Base-by-base conservation (phyloP, 2,329 filamentous ascomycete species). In the Aaosphaeria pasadenensis region DNA sequence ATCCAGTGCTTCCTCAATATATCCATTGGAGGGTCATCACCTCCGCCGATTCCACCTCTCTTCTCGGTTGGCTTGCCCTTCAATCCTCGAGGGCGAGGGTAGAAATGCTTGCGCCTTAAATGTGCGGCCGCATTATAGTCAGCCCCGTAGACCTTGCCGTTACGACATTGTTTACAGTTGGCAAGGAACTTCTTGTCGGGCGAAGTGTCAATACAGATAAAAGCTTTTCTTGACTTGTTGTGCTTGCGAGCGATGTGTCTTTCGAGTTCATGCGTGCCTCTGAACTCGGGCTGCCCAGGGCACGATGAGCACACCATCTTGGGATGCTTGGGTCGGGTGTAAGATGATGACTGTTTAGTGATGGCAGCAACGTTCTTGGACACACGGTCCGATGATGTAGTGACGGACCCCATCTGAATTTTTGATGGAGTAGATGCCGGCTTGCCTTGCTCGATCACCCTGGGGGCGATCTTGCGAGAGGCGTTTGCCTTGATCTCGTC, bases 101-200 rank as follows among this genome's bases (percentile, higher is more conserved):
- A 88, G 77, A 96, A 97, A 67, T 97, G 92, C 0, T 87, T 87
- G 43, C 92, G 85, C 39, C 91, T 82, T 6, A 97, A 79, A 66
- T 97, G 92, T 0, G 91, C 92, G 0, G 91, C 91, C 0, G 91
- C 92, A 61, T 97, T 97, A 73, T 97, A 96, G 73, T 96, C 94
- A 11, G 88, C 89, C 4, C 88, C 88, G 59, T 97, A 97, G 49
- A 82, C 80, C 75, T 96, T 96, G 47, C 80, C 74, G 40, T 80
- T 79, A 43, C 79, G 80, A 69, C 92, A 97, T 42, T 88, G 82
- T 71, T 95, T 95, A 81, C 91, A 96, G 57, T 87, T 87, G 44
- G 77, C 76, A 32, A 97, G 80, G 38, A 91, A 85, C 71, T 80
- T 72, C 80, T 78, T 70, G 73, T 83, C 66, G 58, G 77, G 59